Conservation (phyloP, 164 flowering plant species). For the Kingdonia uniflora region DNA sequence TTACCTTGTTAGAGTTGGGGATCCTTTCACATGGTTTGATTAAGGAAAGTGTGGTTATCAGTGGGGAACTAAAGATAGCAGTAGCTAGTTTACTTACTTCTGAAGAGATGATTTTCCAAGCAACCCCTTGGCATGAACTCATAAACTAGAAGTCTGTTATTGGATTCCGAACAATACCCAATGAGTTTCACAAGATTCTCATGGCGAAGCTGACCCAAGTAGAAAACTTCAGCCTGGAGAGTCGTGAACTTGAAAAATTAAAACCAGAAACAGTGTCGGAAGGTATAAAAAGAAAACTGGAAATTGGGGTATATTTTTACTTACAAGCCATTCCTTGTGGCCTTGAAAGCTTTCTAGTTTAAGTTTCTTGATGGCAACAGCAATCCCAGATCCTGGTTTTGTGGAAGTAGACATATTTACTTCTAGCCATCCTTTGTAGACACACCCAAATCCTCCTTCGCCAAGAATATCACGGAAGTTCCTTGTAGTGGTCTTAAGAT, state of each 20-base stretch:
- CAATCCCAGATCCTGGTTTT: constrained; percentile 57
- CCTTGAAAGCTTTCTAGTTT: constrained; percentile 74
- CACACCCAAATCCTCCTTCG: constrained; percentile 86
- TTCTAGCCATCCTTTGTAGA: constrained; percentile 89
- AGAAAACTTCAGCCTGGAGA: constrained; percentile 64
- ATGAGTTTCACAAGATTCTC: constrained; percentile 66
- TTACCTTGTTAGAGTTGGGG: background rate
- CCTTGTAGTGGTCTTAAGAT: constrained; percentile 62
- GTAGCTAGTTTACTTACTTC: constrained; percentile 36
- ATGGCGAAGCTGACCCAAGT: constrained; percentile 57
- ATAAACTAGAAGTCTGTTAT: constrained; percentile 65
- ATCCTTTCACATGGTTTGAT: too few species aligned
- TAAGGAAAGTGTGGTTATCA: too few species aligned
- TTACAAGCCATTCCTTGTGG: constrained; percentile 88
- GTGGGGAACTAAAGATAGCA: too few species aligned
- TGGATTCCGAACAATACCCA: constrained; percentile 53
- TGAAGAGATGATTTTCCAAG: constrained; percentile 80
- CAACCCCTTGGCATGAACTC: constrained; percentile 82
- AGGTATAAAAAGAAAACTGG: background rate
- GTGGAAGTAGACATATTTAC: constrained; percentile 41
- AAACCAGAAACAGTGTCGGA: background rate
- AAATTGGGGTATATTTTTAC: constrained; percentile 7
- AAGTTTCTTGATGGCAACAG: constrained; percentile 65
- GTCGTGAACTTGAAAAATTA: background rate
- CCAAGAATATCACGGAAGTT: constrained; percentile 72